Evolutionary conservation across 805 yeast species (phyloP), one percentile per base, ranked within the genome.

Genomic region (Saturnispora sanitii): DNA sequence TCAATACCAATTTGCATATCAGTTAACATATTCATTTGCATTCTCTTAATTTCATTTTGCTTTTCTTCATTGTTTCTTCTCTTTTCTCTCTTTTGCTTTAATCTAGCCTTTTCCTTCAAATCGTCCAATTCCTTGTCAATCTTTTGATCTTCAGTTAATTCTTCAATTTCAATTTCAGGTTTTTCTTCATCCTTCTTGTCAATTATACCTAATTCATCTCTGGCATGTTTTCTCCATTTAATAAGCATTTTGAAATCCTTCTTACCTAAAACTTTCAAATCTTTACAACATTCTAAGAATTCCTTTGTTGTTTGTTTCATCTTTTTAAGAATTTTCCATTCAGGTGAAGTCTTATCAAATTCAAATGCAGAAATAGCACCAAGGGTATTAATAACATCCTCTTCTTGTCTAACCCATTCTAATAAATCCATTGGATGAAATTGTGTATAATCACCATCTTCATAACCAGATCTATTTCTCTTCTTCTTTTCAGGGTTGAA

Each of bases 11-110:
- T 78, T 55, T 87, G 94, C 66, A 73, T 75, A 55, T 94, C 95
- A 5, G 96, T 84, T 44, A 83, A 67, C 95, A 92, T 88, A 60
- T 84, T 85, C 90, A 92, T 80, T 65, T 92, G 96, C 83, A 86
- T 80, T 66, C 97, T 76, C 37, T 73, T 69, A 36, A 90, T 75
- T 57, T 90, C 96, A 60, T 82, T 84, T 58, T 86, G 95, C 55
- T 85, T 86, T 47, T 61, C 49, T 62, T 88, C 96, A 58, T 92
- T 87, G 41, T 74, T 73, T 51, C 70, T 77, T 60, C 95, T 79
- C 61, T 79, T 84, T 50, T 82, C 94, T 55, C 96, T 77, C 60
- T 80, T 88, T 36, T 63, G 64, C 50, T 77, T 75, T 48, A 78
- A 70, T 50, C 76, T 71, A 49, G 82, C 86, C 50, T 75, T 82